These are phyloP conservation scores for Fulvia fulva DNA, from an alignment of 2,329 filamentous ascomycete species.

Conservation along the genomic window DNA sequence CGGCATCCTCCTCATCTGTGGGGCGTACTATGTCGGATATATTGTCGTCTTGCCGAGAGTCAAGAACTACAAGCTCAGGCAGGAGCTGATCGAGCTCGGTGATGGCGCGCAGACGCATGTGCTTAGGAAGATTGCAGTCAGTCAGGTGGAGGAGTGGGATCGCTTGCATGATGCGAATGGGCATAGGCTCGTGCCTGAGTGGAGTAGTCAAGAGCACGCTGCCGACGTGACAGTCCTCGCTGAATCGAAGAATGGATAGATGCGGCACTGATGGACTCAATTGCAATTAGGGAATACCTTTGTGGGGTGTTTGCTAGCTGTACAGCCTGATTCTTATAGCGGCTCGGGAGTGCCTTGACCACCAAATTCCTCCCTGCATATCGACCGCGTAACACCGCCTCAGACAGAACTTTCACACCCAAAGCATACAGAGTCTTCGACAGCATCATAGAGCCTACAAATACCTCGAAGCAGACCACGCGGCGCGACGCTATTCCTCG, in stretches of 20 bases:
- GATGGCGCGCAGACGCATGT: slow-evolving; percentile 46
- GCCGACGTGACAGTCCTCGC: background rate
- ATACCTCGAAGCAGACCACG: no score
- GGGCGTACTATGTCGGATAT: slow-evolving; percentile 57
- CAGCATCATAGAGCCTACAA: no score
- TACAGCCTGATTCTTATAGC: no score
- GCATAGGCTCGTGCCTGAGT: background rate
- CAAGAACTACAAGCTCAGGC: slow-evolving; percentile 53
- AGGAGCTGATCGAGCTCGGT: slow-evolving; percentile 52
- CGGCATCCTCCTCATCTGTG: slow-evolving; percentile 59
- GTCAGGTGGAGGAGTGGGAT: slow-evolving; percentile 56
- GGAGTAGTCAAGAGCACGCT: background rate
- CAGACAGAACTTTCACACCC: no score
- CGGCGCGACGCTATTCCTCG: no score
- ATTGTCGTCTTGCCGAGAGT: slow-evolving; percentile 53
- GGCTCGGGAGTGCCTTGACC: no score
- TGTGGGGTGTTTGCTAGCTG: background rate
- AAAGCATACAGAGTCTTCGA: no score
- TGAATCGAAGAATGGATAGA: background rate
- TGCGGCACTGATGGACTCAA: background rate
- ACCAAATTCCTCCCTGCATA: no score
- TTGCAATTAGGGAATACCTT: no score
- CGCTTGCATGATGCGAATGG: slow-evolving; percentile 49
- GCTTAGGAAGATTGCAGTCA: slow-evolving; percentile 53
- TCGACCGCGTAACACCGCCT: no score